Percentiles rank a stretch among this genome's conserved stretches.
Evolutionary conservation across 2,329 filamentous ascomycete species (phyloP).

Genomic region (Ascochyta viciae-villosae): DNA sequence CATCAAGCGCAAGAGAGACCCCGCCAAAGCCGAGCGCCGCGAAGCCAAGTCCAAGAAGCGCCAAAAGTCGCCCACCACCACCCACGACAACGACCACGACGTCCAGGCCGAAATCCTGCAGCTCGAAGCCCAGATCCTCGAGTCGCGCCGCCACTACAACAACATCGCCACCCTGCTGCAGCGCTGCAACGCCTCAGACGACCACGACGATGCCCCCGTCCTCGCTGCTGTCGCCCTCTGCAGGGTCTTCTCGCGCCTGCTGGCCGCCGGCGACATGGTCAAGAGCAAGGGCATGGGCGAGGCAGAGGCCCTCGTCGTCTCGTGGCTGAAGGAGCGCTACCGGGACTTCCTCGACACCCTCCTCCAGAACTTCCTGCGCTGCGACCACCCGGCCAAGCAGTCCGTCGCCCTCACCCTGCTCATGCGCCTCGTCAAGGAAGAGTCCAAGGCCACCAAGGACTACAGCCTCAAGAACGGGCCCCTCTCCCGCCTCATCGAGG

Average conservation of each 20-base stretch:
- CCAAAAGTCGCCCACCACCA: conserved; percentile 38
- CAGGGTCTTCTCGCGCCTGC: conserved; percentile 81
- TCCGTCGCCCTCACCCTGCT: conserved; percentile 76
- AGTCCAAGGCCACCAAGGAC: conserved; percentile 59
- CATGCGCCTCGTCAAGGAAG: conserved; percentile 85
- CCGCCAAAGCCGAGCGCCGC: conserved; percentile 44
- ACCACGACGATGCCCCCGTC: conserved; percentile 63
- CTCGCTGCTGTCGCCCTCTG: conserved; percentile 82
- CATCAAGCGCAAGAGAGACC: conserved; percentile 55
- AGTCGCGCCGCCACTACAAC: conserved; percentile 91
- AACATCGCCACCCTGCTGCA: conserved; percentile 79
- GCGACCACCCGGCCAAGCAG: conserved; percentile 67
- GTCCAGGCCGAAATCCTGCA: conserved; percentile 71
- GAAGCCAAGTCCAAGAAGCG: conserved; percentile 49
- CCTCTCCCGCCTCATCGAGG: conserved; percentile 69
- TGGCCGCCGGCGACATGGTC: conserved; percentile 74
- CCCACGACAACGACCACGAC: conserved; percentile 50
- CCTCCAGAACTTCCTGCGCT: conserved; percentile 62
- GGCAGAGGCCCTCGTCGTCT: conserved; percentile 75
- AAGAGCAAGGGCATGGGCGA: conserved; percentile 71
- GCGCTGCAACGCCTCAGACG: conserved; percentile 54
- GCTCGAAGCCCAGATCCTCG: conserved; percentile 80
- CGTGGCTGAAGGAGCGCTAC: conserved; percentile 80
- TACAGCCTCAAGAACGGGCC: conserved; percentile 72
- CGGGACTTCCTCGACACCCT: conserved; percentile 73